phyloP scores from a whole-genome alignment of 768 basidiomycete species.

The Amanita phalloides region DNA sequence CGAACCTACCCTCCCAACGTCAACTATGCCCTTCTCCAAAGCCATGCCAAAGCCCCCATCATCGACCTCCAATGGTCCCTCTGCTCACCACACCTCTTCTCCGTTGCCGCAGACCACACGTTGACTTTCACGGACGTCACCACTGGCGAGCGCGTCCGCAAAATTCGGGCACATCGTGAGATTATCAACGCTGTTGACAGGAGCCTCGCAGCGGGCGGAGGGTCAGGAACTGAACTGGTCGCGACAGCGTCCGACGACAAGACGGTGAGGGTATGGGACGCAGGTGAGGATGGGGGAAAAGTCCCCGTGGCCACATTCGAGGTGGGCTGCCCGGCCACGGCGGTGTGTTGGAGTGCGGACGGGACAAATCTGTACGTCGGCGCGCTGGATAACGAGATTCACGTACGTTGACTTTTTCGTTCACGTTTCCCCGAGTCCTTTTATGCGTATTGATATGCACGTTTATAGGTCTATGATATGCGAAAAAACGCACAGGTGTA shows the following conservation, averaged over 20 bases:
- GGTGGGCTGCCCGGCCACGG: conserved; percentile 82
- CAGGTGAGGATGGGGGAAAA: conserved; percentile 64
- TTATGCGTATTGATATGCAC: background rate
- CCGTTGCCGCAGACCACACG: conserved; percentile 85
- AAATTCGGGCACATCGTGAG: conserved; percentile 82
- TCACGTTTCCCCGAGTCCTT: conserved; percentile 4
- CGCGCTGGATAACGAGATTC: conserved; percentile 92
- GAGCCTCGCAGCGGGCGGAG: conserved; percentile 64
- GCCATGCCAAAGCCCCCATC: conserved; percentile 82
- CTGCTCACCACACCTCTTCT: conserved; percentile 60
- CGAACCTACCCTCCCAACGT: conserved; percentile 85
- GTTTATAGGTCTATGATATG: conserved; percentile 71
- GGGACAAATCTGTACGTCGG: conserved; percentile 86
- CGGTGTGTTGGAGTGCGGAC: conserved; percentile 88
- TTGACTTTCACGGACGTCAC: conserved; percentile 69
- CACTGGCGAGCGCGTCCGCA: conserved; percentile 71
- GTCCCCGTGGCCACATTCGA: conserved; percentile 72
- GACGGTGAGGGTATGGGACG: conserved; percentile 87
- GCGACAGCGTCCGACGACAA: conserved; percentile 90
- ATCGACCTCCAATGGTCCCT: conserved; percentile 90
- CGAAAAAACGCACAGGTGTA: conserved; percentile 78
- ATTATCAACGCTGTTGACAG: conserved; percentile 87
- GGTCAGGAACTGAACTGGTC: conserved; percentile 68
- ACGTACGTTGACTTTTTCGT: conserved; percentile 41
- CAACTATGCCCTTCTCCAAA: conserved; percentile 82